Conservation (phyloP, 768 basidiomycete species). For the Gautieria morchelliformis region DNA sequence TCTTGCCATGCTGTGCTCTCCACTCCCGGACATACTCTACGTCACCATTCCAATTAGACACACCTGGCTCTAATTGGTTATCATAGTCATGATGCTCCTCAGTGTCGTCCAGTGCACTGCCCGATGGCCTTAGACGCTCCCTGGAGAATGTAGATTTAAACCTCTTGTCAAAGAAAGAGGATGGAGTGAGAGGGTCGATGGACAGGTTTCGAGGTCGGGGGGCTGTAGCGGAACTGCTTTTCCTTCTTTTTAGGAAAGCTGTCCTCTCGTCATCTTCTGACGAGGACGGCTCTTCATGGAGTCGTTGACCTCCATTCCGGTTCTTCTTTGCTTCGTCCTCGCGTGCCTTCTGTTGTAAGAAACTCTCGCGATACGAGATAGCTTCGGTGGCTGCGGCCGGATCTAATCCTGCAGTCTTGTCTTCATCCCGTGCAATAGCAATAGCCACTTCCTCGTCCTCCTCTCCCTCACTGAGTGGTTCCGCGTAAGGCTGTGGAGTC, state of each 20-base stretch:
- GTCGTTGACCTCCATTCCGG: constrained; percentile 15
- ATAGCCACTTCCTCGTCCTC: constrained; percentile 70
- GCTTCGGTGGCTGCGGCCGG: constrained; percentile 73
- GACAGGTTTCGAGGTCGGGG: constrained; percentile 33
- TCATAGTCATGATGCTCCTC: constrained; percentile 27
- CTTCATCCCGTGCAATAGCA: constrained; percentile 71
- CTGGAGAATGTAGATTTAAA: constrained; percentile 56
- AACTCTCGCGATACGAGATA: constrained; percentile 74
- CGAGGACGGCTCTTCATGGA: constrained; percentile 20
- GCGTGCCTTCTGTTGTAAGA: constrained; percentile 44
- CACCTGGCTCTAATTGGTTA: constrained; percentile 21
- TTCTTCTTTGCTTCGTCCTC: constrained; percentile 13
- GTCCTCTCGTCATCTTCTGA: constrained; percentile 25
- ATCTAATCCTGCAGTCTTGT: constrained; percentile 67
- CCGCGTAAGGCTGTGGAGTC: constrained; percentile 45
- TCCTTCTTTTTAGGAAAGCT: constrained; percentile 26
- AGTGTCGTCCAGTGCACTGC: constrained; percentile 16
- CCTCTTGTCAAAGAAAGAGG: constrained; percentile 76
- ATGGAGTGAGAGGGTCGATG: constrained; percentile 82
- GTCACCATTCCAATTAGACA: constrained; percentile 43
- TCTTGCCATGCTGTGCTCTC: constrained; percentile 78
- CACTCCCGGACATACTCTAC: constrained; percentile 42
- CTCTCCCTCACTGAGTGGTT: constrained; percentile 94
- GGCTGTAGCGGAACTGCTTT: constrained; percentile 10
- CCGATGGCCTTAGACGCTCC: constrained; percentile 19